Base-by-base conservation (phyloP, 148 eudicot genomes). In the Dianthus caryophyllus region DNA sequence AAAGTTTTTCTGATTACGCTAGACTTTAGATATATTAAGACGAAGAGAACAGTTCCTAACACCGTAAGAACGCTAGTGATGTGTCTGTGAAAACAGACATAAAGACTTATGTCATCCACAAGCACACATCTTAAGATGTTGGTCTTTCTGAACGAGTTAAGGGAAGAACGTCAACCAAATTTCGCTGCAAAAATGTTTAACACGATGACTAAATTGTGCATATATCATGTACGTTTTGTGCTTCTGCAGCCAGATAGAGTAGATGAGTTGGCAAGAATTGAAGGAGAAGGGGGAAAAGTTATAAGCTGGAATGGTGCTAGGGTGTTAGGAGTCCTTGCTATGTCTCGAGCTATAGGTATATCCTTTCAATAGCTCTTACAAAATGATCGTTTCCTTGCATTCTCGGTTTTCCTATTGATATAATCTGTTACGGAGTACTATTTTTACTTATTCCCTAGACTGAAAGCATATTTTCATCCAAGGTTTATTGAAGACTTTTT, bases 311-410 rank as follows among this genome's bases (percentile, higher is more conserved):
- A 83, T 27, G 94, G 89, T 60, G 89, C 89, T 53, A 74, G 94
- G 73, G 94, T 88, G 30, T 74, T 80, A 50, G 94, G 94, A 73
- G 89, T 88, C 75, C 94, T 87, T 78, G 83, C 94, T 52, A 87
- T 85, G 89, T 88, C 94, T 24, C 80, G 94, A 79, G 84, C 94
- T 58, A 88, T 88, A 74, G 94, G 94, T 87, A 64, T 17, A 56
- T 64, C 26, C 47, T 61, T 61, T 51, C 36, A 36, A 53, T 39
- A 16, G n/a, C 46, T 43, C 50, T 58, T 65, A 17, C 12, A 12
- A 72, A 57, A 4, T 20, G 53, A 54, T 53, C 22, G 3, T 61
- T 22, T 65, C 43, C 41, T 39, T 64, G 26, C 36, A 52, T 44
- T 30, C 20, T 26, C 27, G 63, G 25, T 2, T 57, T n/a, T 7